Conservation (phyloP, 2,329 filamentous ascomycete species). For the Grosmannia penicillata region DNA sequence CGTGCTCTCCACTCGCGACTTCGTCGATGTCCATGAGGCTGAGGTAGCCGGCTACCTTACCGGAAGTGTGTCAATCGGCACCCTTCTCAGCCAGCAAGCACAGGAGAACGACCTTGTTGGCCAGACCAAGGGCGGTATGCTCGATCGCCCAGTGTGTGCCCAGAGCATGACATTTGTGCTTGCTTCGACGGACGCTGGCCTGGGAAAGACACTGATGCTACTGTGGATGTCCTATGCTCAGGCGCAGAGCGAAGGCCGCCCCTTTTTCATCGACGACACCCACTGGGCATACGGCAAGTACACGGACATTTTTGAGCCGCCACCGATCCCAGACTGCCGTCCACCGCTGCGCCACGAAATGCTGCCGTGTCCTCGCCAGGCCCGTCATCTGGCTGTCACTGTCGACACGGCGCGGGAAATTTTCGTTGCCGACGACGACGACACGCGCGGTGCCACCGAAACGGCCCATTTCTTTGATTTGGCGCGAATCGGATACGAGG, state of each 20-base stretch:
- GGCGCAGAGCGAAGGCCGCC: constrained; percentile 55
- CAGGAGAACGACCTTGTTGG: constrained; percentile 28
- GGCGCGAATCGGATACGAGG: constrained; percentile 54
- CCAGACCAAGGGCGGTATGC: constrained; percentile 22
- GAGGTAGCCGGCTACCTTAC: constrained; percentile 49
- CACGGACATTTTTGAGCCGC: constrained; percentile 53
- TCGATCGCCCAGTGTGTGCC: constrained; percentile 44
- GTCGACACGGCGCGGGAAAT: constrained; percentile 48
- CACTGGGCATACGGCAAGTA: constrained; percentile 73
- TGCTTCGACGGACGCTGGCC: constrained; percentile 58
- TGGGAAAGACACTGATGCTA: constrained; percentile 63
- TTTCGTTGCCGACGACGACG: constrained; percentile 37
- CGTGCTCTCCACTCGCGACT: constrained; percentile 42
- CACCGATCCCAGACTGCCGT: constrained; percentile 49
- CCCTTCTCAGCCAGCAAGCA: constrained; percentile 12
- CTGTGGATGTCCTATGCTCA: constrained; percentile 76
- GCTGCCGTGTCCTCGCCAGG: constrained; percentile 64
- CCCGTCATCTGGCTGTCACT: constrained; percentile 61
- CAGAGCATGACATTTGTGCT: constrained; percentile 65
- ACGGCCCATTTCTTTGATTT: constrained; percentile 46
- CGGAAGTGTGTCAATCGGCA: constrained; percentile 23
- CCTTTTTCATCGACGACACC: constrained; percentile 76
- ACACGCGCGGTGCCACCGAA: constrained; percentile 29
- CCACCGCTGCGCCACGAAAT: constrained; percentile 62
- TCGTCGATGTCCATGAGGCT: constrained; percentile 61